Base-by-base conservation (phyloP, 192 early-diverging fungal genomes). In the Podila verticillata region DNA sequence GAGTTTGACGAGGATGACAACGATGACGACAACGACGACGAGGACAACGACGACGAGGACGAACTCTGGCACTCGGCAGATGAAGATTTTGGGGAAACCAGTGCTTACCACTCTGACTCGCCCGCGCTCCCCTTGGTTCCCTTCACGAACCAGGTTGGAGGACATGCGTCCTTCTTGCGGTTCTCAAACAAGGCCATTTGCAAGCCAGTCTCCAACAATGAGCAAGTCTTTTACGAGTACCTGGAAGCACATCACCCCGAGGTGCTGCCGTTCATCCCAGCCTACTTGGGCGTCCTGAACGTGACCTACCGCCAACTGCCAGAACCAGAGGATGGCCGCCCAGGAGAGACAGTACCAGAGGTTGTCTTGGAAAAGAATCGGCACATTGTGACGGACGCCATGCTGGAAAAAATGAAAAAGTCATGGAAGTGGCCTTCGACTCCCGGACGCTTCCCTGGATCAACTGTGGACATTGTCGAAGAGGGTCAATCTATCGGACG, bases 141-240 rank as follows among this genome's bases (percentile, higher is more conserved):
- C 24, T 96, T 93, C 83, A 86, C 83, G n/a, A 93, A 96, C 82
- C 93, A 95, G 73, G 94, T 96, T 29, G 98, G 98, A n/a, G 98
- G 98, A 1, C 98, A 99, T 77, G 94, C 96, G 7, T 91, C 95
- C 7, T 94, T 99, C 60, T 86, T 98, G 59, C 93, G 97, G 48
- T 98, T 99, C 82, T 97, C 96, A 12, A 95, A 97, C 78, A 93
- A 92, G 80, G 97, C 98, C 10, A 92, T 99, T 28, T 99, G 96
- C 85, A 99, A 99, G 82, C 96, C 96, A 24, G 88, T 97, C 54
- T 92, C 93, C 39, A 79, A 84, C 68, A 88, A 89, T 57, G 98
- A 99, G 73, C 90, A 90, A 44, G 74, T 87, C 17, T 98, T 99
- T 82, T 99, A 99, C 87, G 97, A 99, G 66, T 84, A 87, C 31